Base-by-base conservation (phyloP, 441 rosid genomes). In the Populus hybrid region DNA sequence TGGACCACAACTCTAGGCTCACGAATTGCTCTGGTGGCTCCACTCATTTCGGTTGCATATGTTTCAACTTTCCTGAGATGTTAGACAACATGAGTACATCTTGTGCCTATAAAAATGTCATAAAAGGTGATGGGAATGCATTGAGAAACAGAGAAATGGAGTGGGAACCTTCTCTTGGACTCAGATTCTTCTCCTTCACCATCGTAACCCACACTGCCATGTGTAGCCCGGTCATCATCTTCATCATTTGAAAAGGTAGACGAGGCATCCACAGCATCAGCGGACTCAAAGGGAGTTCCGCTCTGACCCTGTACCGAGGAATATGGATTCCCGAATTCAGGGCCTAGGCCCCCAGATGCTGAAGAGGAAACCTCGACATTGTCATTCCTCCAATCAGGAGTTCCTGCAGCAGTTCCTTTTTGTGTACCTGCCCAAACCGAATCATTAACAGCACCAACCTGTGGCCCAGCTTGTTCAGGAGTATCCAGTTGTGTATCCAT, bases 1-100 rank as follows among this genome's bases (percentile, higher is more conserved):
- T 96, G 98, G 85, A 94, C 98, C 79, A 96, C 98, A 67, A 96
- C 97, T 14, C 96, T 94, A n/a, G 98, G 96, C 79, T 94, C 98
- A 38, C 97, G 88, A 34, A 92, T 96, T 34, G 98, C 93, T 88
- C 94, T 88, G 67, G 95, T 76, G 91, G 96, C 87, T 91, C 92
- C 78, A 89, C 90, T 74, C 89, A 91, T 88, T 79, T 91, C 89
- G 4, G 90, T 84, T 70, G 87, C 87, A 86, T 88, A 83, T 67
- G 90, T 88, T 84, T 92, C 98, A 72, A 89, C 69, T 57, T 88
- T 88, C 79, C 91, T 91, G 63, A 61, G 21, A 76, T 35, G 40
- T 19, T 77, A 75, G 59, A 57, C 28, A 59, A 24, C 38, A 81
- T 59, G 30, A 79, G 69, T 38, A 81, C 28, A 53, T 80, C 65